These are phyloP conservation scores for Akanthomyces lecanii DNA, from an alignment of 2,329 filamentous ascomycete species.

Conservation along the genomic window DNA sequence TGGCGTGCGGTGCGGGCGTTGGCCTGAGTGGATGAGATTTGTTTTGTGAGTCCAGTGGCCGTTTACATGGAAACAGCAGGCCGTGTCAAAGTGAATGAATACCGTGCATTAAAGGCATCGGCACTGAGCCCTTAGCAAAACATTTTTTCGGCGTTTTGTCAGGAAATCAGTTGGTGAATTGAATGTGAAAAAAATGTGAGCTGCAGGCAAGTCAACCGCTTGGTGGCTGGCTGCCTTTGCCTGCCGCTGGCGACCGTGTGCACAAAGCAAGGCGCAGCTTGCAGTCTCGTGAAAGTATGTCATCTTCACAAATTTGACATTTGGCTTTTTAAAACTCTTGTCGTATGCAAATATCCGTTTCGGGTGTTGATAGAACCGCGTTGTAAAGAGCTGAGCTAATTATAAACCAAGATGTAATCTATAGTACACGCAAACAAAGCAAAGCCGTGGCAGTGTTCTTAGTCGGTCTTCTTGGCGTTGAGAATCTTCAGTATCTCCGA, in stretches of 20 bases:
- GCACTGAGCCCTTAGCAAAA: neutral
- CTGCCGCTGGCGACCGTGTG: neutral
- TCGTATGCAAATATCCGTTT: neutral
- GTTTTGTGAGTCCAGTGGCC: neutral
- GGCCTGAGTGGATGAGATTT: neutral
- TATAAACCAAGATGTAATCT: slow-evolving; percentile 2
- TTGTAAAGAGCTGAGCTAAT: slow-evolving; percentile 8
- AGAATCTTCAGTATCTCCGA: slow-evolving; percentile 86
- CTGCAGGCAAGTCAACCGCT: neutral
- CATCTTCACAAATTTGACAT: neutral
- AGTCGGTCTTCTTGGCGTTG: slow-evolving; percentile 45
- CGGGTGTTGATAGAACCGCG: neutral
- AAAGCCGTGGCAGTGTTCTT: neutral
- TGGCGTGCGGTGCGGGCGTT: neutral
- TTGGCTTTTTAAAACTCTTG: neutral
- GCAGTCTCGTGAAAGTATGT: neutral
- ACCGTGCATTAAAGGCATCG: neutral
- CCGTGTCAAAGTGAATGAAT: slow-evolving; percentile 3
- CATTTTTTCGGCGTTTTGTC: too few species aligned
- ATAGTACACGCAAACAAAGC: slow-evolving; percentile 20
- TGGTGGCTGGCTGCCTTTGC: neutral
- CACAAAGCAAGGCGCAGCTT: neutral
- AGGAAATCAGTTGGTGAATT: slow-evolving; percentile 20
- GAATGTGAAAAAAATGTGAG: slow-evolving; percentile 9
- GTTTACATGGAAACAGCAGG: neutral